These are phyloP conservation scores for Balamuthia mandrillaris DNA, from an alignment of 208 protist species.

Conservation along the genomic window DNA sequence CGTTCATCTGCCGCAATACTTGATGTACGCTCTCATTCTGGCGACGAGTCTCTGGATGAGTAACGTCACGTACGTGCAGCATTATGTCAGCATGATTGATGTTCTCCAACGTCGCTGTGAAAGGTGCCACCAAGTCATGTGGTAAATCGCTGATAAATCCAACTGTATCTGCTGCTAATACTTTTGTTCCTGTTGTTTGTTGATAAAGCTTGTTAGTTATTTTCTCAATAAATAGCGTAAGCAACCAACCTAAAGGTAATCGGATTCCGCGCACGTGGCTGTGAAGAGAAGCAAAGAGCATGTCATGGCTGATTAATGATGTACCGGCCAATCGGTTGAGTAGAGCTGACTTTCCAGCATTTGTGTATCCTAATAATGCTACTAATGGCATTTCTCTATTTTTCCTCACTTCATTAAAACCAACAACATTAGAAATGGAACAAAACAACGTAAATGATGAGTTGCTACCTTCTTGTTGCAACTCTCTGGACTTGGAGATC, in stretches of 20 bases:
- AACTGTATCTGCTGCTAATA: not conserved
- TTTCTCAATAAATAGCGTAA: not conserved
- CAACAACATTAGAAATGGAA: no score
- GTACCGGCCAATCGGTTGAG: not conserved
- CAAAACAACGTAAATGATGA: no score
- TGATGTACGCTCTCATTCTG: no score
- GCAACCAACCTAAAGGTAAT: not conserved
- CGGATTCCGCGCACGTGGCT: not conserved
- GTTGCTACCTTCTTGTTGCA: no score
- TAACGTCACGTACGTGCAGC: constrained; percentile 23
- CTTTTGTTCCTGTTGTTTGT: not conserved
- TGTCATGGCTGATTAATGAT: not conserved
- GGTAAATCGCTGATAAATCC: constrained; percentile 14
- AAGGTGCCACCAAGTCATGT: not conserved
- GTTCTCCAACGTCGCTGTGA: not conserved
- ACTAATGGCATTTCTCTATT: constrained; percentile 3
- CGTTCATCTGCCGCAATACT: no score
- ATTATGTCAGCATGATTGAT: not conserved
- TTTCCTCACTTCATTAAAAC: not conserved
- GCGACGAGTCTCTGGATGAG: no score
- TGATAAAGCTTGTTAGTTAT: not conserved
- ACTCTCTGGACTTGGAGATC: not conserved
- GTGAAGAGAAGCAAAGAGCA: constrained; percentile 5
- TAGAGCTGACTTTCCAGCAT: constrained; percentile 13
- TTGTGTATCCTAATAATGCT: constrained; percentile 22